Base-by-base conservation (phyloP, 1,284 basidiomycete species). In the Paramarasmius palmivorus region DNA sequence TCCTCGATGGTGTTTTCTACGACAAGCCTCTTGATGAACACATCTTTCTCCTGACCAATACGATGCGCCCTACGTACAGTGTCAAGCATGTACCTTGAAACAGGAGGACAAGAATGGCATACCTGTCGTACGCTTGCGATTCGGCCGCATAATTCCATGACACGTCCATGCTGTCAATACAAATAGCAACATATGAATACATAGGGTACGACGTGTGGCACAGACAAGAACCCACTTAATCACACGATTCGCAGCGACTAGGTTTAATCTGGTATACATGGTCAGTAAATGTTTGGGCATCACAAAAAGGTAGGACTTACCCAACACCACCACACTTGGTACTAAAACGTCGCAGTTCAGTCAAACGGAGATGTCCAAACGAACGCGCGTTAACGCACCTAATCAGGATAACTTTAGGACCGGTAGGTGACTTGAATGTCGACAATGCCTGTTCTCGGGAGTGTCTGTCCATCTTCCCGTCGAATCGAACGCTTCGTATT, bases 131-230 rank as follows among this genome's bases (percentile, higher is more conserved):
- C 4, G 84, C 84, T 58, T 88, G 82, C 0, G 75, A 74, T 61
- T 89, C 87, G 0, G 82, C 73, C 0, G 88, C 87, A 54, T 78
- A 84, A 58, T 84, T 85, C 85, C 85, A 88, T n/a, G 81, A 82
- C 23, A 88, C 68, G 63, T 88, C 87, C 73, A 90, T 76, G 63
- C 83, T 86, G 53, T 23, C 7, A 25, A 14, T 20, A 10, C 7
- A 9, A 37, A 34, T 37, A 17, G 26, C 32, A 25, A 17, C 53
- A 55, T n/a, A 51, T 48, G 12, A 49, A 38, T 6, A 17, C 53
- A 38, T 15, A 25, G 50, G 36, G 12, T 29, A 34, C 4, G 25
- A 14, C 17, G 37, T 19, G 38, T 34, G 15, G 23, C 26, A 51
- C n/a, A n/a, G 12, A 32, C 2, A 23, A 19, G n/a, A 15, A 63